A percentile compares a stretch with the other conserved stretches of the same genome.
These are phyloP conservation scores for Aspergillus ibericus DNA, from an alignment of 2,329 filamentous ascomycete species.

Conservation along the genomic window DNA sequence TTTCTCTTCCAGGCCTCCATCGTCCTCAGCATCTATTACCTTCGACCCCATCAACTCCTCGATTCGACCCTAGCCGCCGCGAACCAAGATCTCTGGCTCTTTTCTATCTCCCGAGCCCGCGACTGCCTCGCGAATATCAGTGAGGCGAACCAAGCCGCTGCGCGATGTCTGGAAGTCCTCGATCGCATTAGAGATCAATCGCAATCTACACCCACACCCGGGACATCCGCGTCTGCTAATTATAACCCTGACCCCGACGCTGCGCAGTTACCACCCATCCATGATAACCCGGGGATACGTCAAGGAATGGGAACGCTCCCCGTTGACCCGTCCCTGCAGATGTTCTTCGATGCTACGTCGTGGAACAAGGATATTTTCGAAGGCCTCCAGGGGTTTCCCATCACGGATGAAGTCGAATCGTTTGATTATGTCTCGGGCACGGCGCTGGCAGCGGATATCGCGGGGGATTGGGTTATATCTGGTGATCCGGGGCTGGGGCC, in stretches of 20 bases:
- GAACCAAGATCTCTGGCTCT: slow-evolving; percentile 14
- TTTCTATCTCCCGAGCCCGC: slow-evolving; percentile 11
- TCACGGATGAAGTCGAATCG: slow-evolving; percentile 10
- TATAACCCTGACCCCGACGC: neutral
- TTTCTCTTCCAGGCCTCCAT: slow-evolving; percentile 25
- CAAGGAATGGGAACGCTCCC: neutral
- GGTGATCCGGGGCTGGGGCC: no score
- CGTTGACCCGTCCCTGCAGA: slow-evolving; percentile 19
- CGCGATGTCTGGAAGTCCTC: slow-evolving; percentile 15
- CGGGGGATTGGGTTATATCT: neutral
- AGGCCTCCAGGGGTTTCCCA: slow-evolving; percentile 15
- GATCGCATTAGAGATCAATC: slow-evolving; percentile 11
- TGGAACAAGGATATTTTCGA: slow-evolving; percentile 17
- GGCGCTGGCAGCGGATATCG: neutral
- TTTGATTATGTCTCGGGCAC: slow-evolving; percentile 9
- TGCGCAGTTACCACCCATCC: neutral
- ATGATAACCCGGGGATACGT: neutral
- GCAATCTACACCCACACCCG: neutral
- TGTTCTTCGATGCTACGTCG: slow-evolving; percentile 17
- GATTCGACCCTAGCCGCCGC: neutral
- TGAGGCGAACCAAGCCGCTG: slow-evolving; percentile 13
- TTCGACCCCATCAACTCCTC: neutral
- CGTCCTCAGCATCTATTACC: slow-evolving; percentile 18
- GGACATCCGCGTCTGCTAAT: neutral
- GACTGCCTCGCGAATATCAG: slow-evolving; percentile 15